Evolutionary conservation across 2,329 filamentous ascomycete genomes (phyloP), one percentile per base, ranked within the genome.

Genomic region (Nemania sp.): DNA sequence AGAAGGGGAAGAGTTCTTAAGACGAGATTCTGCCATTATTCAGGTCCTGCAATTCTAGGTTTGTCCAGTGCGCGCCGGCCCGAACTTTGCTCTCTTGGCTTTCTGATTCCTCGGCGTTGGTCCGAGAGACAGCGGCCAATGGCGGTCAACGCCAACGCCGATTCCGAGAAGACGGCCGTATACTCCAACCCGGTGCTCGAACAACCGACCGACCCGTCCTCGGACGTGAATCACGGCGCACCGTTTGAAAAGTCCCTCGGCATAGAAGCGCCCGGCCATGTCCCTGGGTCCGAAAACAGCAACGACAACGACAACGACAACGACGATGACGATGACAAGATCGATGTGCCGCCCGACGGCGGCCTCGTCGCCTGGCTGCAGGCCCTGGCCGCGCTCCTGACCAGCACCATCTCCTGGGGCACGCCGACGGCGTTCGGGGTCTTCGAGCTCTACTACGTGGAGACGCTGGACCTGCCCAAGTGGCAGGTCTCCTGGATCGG

Each of bases 371-470:
- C 81, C 15, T 84, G 82, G 82, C 76, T 74, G 0, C 82, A 84
- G 67, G 80, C 84, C 9, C 48, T 80, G 18, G 78, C 80, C 6
- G 77, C 77, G 34, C 73, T 80, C 42, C 74, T 71, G 39, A 65
- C 82, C 71, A 82, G 80, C 68, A 75, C 76, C 54, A 69, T 84
- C 59, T 76, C 81, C 5, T 83, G 81, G 79, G 82, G 82, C 54
- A 80, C 79, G 54, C 76, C 79, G 2, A 73, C 78, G 5, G 76
- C 79, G 2, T 85, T 82, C 63, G 82, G 77, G 55, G 79, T 80
- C 47, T 79, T 75, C 76, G 76, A 77, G 78, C 75, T 78, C 3
- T 79, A 75, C 62, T 78, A 81, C 70, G 71, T 72, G 0, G 68
- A 73, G 60, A 73, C 65, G 1, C 72, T 77, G 20, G 63, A 71